These are phyloP conservation scores for Trichoderma asperelloides DNA, from an alignment of 495 filamentous ascomycete genomes.

Conservation along the genomic window DNA sequence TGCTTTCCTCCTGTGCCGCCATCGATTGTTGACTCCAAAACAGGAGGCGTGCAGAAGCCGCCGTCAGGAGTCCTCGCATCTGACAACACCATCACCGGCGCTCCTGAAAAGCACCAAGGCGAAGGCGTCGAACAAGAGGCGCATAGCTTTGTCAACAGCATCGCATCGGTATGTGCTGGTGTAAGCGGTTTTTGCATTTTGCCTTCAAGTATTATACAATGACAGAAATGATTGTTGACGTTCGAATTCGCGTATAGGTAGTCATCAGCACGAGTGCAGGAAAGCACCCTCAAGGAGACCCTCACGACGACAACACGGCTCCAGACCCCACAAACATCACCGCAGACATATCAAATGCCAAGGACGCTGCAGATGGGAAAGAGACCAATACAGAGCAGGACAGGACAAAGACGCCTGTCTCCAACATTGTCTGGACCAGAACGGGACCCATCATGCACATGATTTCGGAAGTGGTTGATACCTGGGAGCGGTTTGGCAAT, in stretches of 20 bases:
- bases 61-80: conserved; percentile 62
- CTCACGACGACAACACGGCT: conserved; percentile 36
- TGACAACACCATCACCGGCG: conserved; percentile 70
- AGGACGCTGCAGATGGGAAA: conserved; percentile 41
- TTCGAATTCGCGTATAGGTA: conserved; percentile 21
- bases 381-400: conserved; percentile 47
- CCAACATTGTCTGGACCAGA: conserved; percentile 65
- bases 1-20: conserved; percentile 72
- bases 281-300: conserved; percentile 52
- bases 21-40: conserved; percentile 50
- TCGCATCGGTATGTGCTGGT: conserved; percentile 42
- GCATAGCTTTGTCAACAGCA: conserved; percentile 66
- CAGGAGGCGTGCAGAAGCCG: conserved; percentile 61
- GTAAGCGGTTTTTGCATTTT: background rate
- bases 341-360: conserved; percentile 47
- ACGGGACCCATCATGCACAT: conserved; percentile 71
- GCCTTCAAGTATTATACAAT: background rate
- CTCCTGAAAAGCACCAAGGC: conserved; percentile 74
- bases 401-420: conserved; percentile 79
- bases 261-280: conserved; percentile 68
- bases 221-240: background rate
- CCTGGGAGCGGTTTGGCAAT: conserved; percentile 74
- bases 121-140: conserved; percentile 85
- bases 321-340: conserved; percentile 55
- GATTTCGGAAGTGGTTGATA: conserved; percentile 64